Percentiles rank a stretch among this genome's conserved stretches.
phyloP scores from a whole-genome alignment of 768 basidiomycete species.

The Tylopilus felleus region DNA sequence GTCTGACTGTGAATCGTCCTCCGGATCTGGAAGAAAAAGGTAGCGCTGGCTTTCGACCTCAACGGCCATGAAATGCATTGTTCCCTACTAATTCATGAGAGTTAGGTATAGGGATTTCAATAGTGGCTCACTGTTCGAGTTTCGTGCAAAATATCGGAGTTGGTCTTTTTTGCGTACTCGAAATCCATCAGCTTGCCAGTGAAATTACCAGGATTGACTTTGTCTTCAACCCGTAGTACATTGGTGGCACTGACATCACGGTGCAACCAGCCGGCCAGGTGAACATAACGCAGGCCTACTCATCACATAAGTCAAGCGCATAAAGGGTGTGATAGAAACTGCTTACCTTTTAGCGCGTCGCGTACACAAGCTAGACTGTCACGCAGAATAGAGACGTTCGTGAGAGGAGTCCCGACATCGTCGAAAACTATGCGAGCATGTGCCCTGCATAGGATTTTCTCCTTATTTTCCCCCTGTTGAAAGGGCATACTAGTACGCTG shows the following conservation, averaged over 20 bases:
- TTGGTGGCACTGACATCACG: neutral
- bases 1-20: no score
- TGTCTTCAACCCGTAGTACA: neutral
- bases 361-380: neutral
- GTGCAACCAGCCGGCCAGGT: neutral
- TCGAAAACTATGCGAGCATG: neutral
- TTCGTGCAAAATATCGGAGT: neutral
- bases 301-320: neutral
- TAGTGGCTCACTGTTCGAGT: constrained; percentile 7
- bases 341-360: neutral
- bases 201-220: neutral
- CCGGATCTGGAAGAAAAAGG: neutral
- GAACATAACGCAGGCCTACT: neutral
- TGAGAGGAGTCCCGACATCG: neutral
- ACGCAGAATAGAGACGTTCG: neutral
- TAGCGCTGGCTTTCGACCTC: constrained; percentile 1
- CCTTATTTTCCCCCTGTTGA: neutral
- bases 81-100: constrained; percentile 7
- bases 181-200: constrained; percentile 13
- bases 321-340: neutral
- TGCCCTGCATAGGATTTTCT: neutral
- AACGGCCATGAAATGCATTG: constrained; percentile 9
- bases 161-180: constrained; percentile 7
- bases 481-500: neutral
- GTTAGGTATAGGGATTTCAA: neutral